A percentile compares a stretch with the other conserved stretches of the same genome.
phyloP scores from a whole-genome alignment of 148 eudicot genomes.

The Rhododendron griersonianum region DNA sequence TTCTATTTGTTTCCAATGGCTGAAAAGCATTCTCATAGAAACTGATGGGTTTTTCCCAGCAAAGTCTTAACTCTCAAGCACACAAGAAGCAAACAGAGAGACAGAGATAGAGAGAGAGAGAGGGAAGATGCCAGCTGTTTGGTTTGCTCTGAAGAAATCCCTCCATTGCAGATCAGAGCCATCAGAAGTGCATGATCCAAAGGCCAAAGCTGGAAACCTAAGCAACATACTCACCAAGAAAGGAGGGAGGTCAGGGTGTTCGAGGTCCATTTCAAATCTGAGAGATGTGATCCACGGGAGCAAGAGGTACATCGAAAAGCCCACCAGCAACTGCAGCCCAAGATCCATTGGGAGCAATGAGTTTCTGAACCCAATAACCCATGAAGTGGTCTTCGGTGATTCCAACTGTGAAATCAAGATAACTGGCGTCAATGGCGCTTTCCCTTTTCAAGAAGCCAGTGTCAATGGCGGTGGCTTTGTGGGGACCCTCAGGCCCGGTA shows the following conservation, averaged over 20 bases:
- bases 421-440: conserved; percentile 47
- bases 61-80: background rate
- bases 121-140: conserved; percentile 60
- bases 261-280: conserved; percentile 90
- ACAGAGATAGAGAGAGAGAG: background rate
- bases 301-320: conserved; percentile 75
- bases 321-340: conserved; percentile 73
- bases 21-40: background rate
- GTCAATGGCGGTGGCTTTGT: conserved; percentile 36
- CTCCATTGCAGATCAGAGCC: conserved; percentile 88
- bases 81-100: background rate
- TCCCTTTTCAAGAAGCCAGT: conserved; percentile 24
- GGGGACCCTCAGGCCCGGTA: conserved; percentile 83
- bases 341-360: conserved; percentile 96
- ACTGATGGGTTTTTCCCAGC: background rate
- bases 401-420: conserved; percentile 86
- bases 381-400: conserved; percentile 77
- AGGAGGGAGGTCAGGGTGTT: conserved; percentile 80
- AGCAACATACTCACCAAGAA: conserved; percentile 51
- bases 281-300: conserved; percentile 95
- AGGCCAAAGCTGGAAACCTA: conserved; percentile 25
- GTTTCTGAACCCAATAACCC: conserved; percentile 87
- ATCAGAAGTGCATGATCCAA: conserved; percentile 83
- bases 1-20: background rate
- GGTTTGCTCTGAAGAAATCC: conserved; percentile 85